Percentiles rank a stretch among this genome's conserved stretches.
These are phyloP conservation scores for Botryococcus braunii DNA, from an alignment of 163 green algal genomes.

Conservation along the genomic window DNA sequence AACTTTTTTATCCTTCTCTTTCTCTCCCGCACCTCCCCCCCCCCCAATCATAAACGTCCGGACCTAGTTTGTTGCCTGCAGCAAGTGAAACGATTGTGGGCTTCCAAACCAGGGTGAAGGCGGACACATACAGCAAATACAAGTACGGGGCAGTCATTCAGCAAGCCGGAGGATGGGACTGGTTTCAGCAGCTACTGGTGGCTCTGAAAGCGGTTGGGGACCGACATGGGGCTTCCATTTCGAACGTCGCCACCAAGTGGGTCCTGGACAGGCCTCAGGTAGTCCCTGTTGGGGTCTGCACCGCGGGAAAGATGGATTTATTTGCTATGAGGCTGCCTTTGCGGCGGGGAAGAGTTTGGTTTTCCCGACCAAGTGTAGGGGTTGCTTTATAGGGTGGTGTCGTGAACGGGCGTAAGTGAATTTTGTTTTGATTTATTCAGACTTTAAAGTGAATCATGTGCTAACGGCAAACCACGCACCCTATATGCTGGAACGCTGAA, in stretches of 20 bases:
- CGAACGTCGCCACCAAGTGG: constrained; percentile 67
- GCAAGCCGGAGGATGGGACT: constrained; percentile 56
- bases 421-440: too few relatives aligned
- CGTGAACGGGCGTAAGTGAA: background rate
- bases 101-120: constrained; percentile 21
- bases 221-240: constrained; percentile 53
- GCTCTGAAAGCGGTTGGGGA: constrained; percentile 33
- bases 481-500: too few relatives aligned
- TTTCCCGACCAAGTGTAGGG: background rate
- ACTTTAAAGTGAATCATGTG: too few relatives aligned
- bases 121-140: constrained; percentile 57
- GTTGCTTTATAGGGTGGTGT: background rate
- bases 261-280: constrained; percentile 63
- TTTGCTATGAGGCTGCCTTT: background rate
- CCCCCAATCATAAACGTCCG: too few relatives aligned
- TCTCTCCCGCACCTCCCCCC: too few relatives aligned
- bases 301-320: too few relatives aligned
- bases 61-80: too few relatives aligned
- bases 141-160: constrained; percentile 67
- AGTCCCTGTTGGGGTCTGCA: constrained; percentile 14
- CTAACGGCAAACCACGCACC: too few relatives aligned
- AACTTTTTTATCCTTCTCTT: too few relatives aligned
- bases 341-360: background rate
- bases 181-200: constrained; percentile 40
- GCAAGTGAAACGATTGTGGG: too few relatives aligned